A percentile compares a stretch with the other conserved stretches of the same genome.
These are phyloP conservation scores for Mycena citricolor DNA, from an alignment of 1,284 basidiomycete species.

Conservation along the genomic window DNA sequence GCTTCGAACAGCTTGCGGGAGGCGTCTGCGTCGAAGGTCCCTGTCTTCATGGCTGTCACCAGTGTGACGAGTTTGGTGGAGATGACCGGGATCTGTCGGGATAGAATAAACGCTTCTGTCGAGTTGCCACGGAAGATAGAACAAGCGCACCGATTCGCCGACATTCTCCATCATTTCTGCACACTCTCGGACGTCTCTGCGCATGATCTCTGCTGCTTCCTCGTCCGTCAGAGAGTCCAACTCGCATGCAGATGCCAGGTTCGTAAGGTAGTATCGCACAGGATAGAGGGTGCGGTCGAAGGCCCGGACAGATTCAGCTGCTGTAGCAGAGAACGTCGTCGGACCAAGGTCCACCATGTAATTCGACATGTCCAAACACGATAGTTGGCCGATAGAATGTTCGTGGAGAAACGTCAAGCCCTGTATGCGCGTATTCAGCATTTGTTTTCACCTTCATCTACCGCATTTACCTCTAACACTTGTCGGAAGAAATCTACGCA, in stretches of 20 bases:
- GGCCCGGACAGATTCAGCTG: slow-evolving; percentile 15
- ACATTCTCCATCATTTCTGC: slow-evolving; percentile 38
- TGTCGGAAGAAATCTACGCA: slow-evolving; percentile 52
- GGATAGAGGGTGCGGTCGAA: slow-evolving; percentile 45
- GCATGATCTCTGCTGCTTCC: slow-evolving; percentile 25
- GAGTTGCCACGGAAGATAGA: not conserved
- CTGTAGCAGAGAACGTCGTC: slow-evolving; percentile 12
- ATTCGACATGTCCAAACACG: slow-evolving; percentile 33
- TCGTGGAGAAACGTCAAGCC: slow-evolving; percentile 54
- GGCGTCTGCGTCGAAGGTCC: slow-evolving; percentile 46
- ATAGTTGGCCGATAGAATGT: slow-evolving; percentile 38
- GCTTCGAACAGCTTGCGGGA: slow-evolving; percentile 47
- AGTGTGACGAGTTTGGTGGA: slow-evolving; percentile 39
- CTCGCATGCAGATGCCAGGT: slow-evolving; percentile 38
- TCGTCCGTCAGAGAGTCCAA: slow-evolving; percentile 15
- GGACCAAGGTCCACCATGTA: slow-evolving; percentile 49
- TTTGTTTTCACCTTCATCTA: not conserved
- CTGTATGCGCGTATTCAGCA: slow-evolving; percentile 29
- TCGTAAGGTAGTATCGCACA: slow-evolving; percentile 47
- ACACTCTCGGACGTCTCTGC: slow-evolving; percentile 40
- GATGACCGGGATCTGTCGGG: slow-evolving; percentile 36
- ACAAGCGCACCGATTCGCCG: slow-evolving; percentile 28
- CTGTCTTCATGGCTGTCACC: slow-evolving; percentile 42
- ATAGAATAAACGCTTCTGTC: slow-evolving; percentile 1
- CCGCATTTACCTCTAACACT: slow-evolving; percentile 42